Evolutionary conservation across 2,329 filamentous ascomycete genomes (phyloP).

Genomic region (Alternaria dauci): DNA sequence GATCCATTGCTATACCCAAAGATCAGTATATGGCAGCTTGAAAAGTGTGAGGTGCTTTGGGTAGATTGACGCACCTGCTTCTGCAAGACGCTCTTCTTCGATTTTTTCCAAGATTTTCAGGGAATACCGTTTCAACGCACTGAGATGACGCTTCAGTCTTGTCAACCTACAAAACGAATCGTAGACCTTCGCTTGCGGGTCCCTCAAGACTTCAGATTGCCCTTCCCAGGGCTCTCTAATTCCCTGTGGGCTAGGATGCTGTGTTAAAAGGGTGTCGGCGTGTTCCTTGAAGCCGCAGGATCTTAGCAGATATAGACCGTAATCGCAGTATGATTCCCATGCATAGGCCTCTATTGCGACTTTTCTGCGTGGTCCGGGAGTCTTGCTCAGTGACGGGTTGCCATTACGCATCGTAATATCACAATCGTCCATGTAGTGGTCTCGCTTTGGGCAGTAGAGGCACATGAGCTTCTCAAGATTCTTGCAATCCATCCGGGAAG

Average conservation of each 20-base stretch:
- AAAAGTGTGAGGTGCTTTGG: accelerated
- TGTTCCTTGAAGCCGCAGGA: neutral
- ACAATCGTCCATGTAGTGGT: neutral
- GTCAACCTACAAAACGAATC: neutral
- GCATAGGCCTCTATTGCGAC: neutral
- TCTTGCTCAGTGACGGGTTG: neutral
- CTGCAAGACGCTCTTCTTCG: neutral
- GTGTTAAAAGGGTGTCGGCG: neutral
- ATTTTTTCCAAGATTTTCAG: neutral
- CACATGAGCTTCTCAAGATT: neutral
- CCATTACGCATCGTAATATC: neutral
- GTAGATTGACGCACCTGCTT: neutral
- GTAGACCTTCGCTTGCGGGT: neutral
- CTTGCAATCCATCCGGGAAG: neutral
- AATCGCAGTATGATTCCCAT: neutral
- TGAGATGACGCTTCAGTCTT: neutral
- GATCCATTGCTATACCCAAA: neutral
- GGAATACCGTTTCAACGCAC: neutral
- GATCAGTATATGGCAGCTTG: neutral
- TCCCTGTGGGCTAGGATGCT: neutral
- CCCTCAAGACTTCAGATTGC: neutral
- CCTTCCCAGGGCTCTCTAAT: neutral
- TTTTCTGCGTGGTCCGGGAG: neutral
- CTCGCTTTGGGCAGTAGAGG: neutral
- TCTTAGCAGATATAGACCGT: neutral